Evolutionary conservation across 1,139 yeast genomes (phyloP), one percentile per base, ranked within the genome.

Genomic region (Yamadazyma jaroonii): DNA sequence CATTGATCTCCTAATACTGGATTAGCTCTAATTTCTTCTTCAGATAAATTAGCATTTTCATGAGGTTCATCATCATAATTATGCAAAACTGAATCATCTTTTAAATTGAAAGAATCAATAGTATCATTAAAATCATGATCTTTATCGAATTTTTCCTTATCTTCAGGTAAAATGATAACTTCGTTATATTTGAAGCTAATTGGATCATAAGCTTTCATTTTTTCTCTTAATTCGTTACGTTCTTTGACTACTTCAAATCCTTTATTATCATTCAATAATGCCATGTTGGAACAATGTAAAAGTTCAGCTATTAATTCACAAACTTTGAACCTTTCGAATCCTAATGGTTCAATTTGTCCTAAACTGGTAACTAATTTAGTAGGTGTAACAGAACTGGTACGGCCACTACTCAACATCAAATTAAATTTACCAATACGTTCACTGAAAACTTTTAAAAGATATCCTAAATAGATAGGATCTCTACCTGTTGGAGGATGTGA

Each of bases 201-300:
- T 3, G 75, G 74, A 47, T 71, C 76, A 41, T 58, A 63, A 34
- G 61, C 67, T 49, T 67, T 69, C 75, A 71, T 67, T 42, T 64
- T 67, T 22, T 44, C 41, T 46, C 97, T 74, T 45, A 84, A 79
- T 15, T 68, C 67, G 54, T 89, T 96, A 39, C 98, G 75, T 52
- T 83, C 84, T 33, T 61, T 62, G 2, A 90, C 96, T 30, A 87
- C 81, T 27, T 74, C 79, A 53, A 79, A 95, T 9, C 97, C 97
- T 46, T 79, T 77, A 42, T 81, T 82, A 47, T 90, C 96, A 56
- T 92, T 92, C 47, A 92, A 72, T 32, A 92, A 67, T 0, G 92
- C 94, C 98, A 94, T 94, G 61, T 92, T 92, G 20, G 97, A 88
- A 56, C 99, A 92, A 62, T 92, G 99, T 41, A 92, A 73, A 36